Percentiles rank a stretch among this genome's conserved stretches.
These are phyloP conservation scores for Nicotiana paniculata DNA, from an alignment of 257 asterid species.

Conservation along the genomic window DNA sequence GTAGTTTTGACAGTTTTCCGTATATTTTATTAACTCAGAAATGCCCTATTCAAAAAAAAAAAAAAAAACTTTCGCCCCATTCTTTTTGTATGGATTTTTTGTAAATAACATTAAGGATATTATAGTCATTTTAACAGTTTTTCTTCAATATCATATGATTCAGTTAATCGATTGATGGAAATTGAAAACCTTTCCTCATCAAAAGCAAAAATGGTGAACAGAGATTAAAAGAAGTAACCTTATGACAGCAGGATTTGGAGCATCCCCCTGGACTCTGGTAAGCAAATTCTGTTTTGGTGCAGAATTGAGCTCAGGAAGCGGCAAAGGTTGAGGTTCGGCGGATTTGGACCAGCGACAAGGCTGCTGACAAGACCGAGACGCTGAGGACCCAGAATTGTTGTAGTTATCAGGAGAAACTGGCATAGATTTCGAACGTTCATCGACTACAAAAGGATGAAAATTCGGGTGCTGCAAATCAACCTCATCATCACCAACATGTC, in stretches of 20 bases:
- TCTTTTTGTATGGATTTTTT: not conserved
- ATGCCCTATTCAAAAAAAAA: not conserved
- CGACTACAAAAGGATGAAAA: not conserved
- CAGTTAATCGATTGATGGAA: not conserved
- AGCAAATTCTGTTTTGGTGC: slow-evolving; percentile 10
- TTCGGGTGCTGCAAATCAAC: slow-evolving; percentile 23
- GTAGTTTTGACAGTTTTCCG: too few relatives aligned
- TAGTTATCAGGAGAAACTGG: slow-evolving; percentile 56
- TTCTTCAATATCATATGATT: too few relatives aligned
- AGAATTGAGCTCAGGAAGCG: slow-evolving; percentile 17
- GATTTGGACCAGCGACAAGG: slow-evolving; percentile 52
- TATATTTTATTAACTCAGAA: not conserved
- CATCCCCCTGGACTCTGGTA: slow-evolving; percentile 14
- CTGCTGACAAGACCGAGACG: slow-evolving; percentile 13
- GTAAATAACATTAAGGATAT: not conserved
- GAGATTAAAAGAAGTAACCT: slow-evolving; percentile 19
- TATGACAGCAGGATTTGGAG: slow-evolving; percentile 13
- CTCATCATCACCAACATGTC: slow-evolving; percentile 53
- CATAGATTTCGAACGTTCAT: slow-evolving; percentile 27
- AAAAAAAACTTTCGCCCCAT: not conserved
- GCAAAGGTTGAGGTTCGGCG: slow-evolving; percentile 72
- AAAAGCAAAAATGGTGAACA: not conserved
- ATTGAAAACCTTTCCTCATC: not conserved
- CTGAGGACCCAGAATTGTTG: not conserved
- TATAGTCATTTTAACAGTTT: not conserved